A percentile compares a stretch with the other conserved stretches of the same genome.
Conservation (phyloP, 768 basidiomycete genomes). For the Gautieria morchelliformis region DNA sequence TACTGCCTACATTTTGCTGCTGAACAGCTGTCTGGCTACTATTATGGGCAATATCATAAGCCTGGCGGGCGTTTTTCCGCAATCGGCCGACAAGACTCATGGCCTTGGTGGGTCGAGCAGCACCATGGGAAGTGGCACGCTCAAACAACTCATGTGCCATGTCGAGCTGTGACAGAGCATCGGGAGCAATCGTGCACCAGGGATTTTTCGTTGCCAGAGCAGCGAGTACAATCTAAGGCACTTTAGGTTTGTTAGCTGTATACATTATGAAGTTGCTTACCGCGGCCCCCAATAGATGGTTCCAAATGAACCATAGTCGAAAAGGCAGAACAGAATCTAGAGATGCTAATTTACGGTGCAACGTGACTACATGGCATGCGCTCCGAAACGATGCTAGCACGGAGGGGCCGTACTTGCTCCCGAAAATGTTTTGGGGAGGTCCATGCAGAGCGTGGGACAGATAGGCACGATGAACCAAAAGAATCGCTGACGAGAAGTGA, state of each 20-base stretch:
- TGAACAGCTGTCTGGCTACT: neutral
- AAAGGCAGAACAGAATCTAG: neutral
- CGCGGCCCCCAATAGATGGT: neutral
- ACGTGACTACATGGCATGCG: slow-evolving; percentile 49
- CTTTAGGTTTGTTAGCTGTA: neutral
- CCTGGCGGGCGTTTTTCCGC: neutral
- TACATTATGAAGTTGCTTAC: neutral
- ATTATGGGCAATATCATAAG: neutral
- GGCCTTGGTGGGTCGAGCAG: neutral
- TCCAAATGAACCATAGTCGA: neutral
- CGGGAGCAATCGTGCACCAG: neutral
- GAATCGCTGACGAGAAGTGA: neutral
- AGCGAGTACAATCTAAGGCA: neutral
- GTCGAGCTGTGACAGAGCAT: neutral
- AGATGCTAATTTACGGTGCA: neutral
- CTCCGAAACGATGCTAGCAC: slow-evolving; percentile 66
- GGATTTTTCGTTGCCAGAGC: neutral
- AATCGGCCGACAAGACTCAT: neutral
- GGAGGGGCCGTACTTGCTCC: slow-evolving; percentile 48
- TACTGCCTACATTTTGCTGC: neutral
- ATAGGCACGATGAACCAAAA: neutral
- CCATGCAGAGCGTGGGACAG: neutral
- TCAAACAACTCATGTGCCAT: neutral
- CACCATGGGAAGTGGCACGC: neutral
- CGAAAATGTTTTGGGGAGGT: neutral